Evolutionary conservation across 306 rosid species (phyloP).

Genomic region (Pyrus betulifolia): DNA sequence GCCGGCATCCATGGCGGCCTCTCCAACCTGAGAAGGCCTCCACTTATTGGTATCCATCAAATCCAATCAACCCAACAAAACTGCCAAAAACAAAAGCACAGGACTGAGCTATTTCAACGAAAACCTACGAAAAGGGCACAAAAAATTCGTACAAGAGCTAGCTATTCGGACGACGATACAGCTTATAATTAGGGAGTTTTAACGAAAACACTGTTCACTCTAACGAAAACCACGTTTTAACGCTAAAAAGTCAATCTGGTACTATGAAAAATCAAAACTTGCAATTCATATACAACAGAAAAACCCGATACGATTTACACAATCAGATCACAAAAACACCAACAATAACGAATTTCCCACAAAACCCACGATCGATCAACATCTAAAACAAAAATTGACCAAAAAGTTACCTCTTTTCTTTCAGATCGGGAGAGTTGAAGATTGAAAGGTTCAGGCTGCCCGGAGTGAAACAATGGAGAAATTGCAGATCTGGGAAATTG

Average conservation of each 20-base stretch:
- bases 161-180: background rate
- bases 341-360: background rate
- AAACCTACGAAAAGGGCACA: background rate
- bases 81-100: background rate
- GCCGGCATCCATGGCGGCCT: slow-evolving; percentile 19
- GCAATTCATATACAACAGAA: background rate
- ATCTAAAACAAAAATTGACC: background rate
- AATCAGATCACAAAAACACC: background rate
- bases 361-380: background rate
- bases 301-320: background rate
- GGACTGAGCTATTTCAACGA: background rate
- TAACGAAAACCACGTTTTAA: too few species aligned
- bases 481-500: background rate
- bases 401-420: background rate
- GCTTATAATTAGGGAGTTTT: background rate
- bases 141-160: background rate
- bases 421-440: background rate
- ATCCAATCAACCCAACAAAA: background rate
- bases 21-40: slow-evolving; percentile 19
- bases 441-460: background rate
- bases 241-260: too few species aligned
- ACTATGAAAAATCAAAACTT: background rate
- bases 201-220: too few species aligned
- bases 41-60: slow-evolving; percentile 25
- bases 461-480: background rate